Conservation (phyloP, 345 rosid genomes). For the Clarkia xantiana region DNA sequence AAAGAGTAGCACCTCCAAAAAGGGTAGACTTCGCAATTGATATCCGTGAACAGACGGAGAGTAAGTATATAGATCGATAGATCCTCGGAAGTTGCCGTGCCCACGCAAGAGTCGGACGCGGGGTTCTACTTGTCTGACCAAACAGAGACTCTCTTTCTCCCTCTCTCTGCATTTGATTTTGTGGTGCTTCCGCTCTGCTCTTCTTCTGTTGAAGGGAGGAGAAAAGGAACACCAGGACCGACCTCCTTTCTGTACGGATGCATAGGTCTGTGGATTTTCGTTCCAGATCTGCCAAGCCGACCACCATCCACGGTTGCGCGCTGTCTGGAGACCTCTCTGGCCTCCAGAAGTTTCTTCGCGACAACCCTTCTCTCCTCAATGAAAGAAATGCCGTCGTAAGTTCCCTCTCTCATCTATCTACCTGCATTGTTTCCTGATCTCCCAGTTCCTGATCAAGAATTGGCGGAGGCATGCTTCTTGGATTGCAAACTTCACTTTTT, state of each 20-base stretch:
- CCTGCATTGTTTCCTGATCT: neutral
- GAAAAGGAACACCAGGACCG: too few relatives aligned
- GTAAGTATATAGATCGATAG: too few relatives aligned
- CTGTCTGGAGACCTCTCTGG: constrained; percentile 67
- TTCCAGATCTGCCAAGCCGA: constrained; percentile 50
- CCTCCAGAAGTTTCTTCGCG: constrained; percentile 56
- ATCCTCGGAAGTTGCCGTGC: neutral
- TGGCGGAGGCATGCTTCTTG: neutral
- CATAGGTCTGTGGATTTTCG: constrained; percentile 42
- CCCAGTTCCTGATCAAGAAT: neutral
- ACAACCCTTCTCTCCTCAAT: constrained; percentile 62
- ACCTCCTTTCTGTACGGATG: constrained; percentile 17
- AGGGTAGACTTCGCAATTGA: too few relatives aligned
- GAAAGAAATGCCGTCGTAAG: constrained; percentile 84
- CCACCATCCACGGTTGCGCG: constrained; percentile 67
- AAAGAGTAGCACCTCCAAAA: too few relatives aligned
- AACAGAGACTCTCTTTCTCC: neutral
- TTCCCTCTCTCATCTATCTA: constrained; percentile 1
- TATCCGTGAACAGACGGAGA: too few relatives aligned
- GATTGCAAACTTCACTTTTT: neutral
- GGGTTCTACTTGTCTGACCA: constrained; percentile 8
- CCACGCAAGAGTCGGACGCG: constrained; percentile 31
- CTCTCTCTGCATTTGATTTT: constrained; percentile 1
- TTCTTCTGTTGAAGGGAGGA: neutral
- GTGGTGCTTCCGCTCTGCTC: constrained; percentile 1